Conservation (phyloP, 2,329 filamentous ascomycete species). For the Apiospora aurea region DNA sequence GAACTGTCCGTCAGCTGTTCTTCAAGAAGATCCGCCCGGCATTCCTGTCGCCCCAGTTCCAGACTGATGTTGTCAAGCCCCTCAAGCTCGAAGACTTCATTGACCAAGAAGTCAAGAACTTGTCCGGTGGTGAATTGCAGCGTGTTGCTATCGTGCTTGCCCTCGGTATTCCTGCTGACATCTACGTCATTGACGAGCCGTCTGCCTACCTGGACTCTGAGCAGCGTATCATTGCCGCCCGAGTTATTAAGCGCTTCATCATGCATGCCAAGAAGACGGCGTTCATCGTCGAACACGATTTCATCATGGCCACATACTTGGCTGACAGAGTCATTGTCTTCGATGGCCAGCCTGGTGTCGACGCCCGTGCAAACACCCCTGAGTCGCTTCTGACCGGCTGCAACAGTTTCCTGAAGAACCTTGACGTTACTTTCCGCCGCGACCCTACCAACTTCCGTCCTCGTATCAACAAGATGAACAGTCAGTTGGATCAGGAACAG, state of each 20-base stretch:
- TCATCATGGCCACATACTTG: slow-evolving; percentile 72
- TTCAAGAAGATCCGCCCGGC: slow-evolving; percentile 99
- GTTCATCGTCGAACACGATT: slow-evolving; percentile 90
- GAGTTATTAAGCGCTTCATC: slow-evolving; percentile 99
- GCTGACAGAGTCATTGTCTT: slow-evolving; percentile 98
- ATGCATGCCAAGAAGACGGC: slow-evolving; percentile 99
- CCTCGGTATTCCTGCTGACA: slow-evolving; percentile 94
- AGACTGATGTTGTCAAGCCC: slow-evolving; percentile 99
- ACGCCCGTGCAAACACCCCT: slow-evolving; percentile 86
- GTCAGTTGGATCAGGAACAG: slow-evolving; percentile 97
- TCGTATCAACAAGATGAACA: slow-evolving; percentile 97
- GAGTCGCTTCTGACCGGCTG: slow-evolving; percentile 94
- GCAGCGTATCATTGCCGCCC: slow-evolving; percentile 95
- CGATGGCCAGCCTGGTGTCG: slow-evolving; percentile 88
- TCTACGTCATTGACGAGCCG: slow-evolving; percentile 98
- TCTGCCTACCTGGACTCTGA: slow-evolving; percentile 98
- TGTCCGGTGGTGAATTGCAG: slow-evolving; percentile 99
- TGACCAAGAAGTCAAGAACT: slow-evolving; percentile 98
- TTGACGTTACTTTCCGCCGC: slow-evolving; percentile 98
- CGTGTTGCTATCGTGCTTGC: slow-evolving; percentile 97
- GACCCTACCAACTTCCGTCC: slow-evolving; percentile 96
- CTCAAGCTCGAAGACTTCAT: slow-evolving; percentile 99
- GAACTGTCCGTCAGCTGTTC: slow-evolving; percentile 96
- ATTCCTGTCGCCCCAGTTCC: slow-evolving; percentile 97
- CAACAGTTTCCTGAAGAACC: slow-evolving; percentile 94